Conservation (phyloP, 805 yeast species). For the Starmerella vaccinii region DNA sequence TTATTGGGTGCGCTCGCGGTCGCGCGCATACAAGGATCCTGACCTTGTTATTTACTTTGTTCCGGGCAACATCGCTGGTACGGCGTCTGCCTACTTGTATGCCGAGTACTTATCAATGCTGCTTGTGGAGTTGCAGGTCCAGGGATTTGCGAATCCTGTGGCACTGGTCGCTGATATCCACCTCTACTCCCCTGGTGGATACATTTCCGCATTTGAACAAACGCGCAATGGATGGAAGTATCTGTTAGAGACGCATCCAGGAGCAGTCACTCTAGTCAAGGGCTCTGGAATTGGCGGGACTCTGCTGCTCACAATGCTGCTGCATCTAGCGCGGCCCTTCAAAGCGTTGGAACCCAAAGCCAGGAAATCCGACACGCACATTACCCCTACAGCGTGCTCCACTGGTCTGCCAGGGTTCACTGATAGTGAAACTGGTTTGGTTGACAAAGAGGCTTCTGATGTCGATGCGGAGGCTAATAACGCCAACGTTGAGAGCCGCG, state of each 20-base stretch:
- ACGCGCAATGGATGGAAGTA: slow-evolving; percentile 32
- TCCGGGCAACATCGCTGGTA: slow-evolving; percentile 33
- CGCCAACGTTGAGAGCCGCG: not conserved
- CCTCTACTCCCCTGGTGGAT: slow-evolving; percentile 22
- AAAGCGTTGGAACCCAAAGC: slow-evolving; percentile 7
- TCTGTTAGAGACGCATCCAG: slow-evolving; percentile 23
- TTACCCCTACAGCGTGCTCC: slow-evolving; percentile 6
- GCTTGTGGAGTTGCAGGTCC: slow-evolving; percentile 36
- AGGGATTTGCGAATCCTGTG: slow-evolving; percentile 43
- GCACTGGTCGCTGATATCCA: slow-evolving; percentile 33
- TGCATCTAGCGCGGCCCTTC: slow-evolving; percentile 33
- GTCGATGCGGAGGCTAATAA: too few species aligned
- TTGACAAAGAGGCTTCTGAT: not conserved
- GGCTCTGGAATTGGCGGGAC: slow-evolving; percentile 47
- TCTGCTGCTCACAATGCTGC: slow-evolving; percentile 33
- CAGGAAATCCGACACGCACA: not conserved
- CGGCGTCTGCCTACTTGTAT: slow-evolving; percentile 37
- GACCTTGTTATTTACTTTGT: slow-evolving; percentile 39
- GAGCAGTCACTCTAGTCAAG: slow-evolving; percentile 30
- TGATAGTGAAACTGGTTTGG: not conserved
- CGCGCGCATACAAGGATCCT: slow-evolving; percentile 25
- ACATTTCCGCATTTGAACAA: slow-evolving; percentile 20
- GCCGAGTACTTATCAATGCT: slow-evolving; percentile 38
- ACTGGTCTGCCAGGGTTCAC: not conserved
- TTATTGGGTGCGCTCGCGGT: slow-evolving; percentile 31